Conservation (phyloP, 768 basidiomycete species). For the Amanita molliuscula region DNA sequence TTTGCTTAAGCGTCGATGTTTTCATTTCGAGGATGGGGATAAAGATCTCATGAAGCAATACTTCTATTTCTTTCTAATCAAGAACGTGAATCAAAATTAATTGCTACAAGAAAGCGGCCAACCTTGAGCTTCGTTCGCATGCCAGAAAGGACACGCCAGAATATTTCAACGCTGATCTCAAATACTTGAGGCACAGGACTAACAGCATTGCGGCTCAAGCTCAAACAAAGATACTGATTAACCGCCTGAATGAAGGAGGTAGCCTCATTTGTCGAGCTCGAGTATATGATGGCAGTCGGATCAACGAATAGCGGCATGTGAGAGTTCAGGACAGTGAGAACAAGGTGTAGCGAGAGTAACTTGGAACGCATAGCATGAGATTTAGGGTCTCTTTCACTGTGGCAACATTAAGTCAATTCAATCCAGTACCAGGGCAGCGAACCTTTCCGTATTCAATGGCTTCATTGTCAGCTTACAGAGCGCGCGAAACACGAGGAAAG, state of each 20-base stretch:
- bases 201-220: constrained; percentile 89
- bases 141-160: constrained; percentile 91
- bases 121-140: constrained; percentile 97
- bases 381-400: constrained; percentile 90
- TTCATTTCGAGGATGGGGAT: constrained; percentile 97
- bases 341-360: constrained; percentile 85
- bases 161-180: constrained; percentile 96
- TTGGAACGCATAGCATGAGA: constrained; percentile 98
- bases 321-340: constrained; percentile 84
- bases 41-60: constrained; percentile 97
- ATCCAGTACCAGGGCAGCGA: constrained; percentile 11
- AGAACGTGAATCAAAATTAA: constrained; percentile 7
- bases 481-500: constrained; percentile 94
- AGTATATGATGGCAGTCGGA: constrained; percentile 83
- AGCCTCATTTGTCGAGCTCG: constrained; percentile 78
- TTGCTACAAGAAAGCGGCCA: constrained; percentile 9
- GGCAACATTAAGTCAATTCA: constrained; percentile 2
- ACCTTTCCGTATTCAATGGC: constrained; percentile 90
- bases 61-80: constrained; percentile 94
- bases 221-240: constrained; percentile 92
- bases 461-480: constrained; percentile 99
- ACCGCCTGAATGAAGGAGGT: constrained; percentile 88
- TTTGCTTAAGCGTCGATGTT: constrained; percentile 91
- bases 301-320: constrained; percentile 89
- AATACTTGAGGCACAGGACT: constrained; percentile 95